Evolutionary conservation across 805 yeast species (phyloP).

Genomic region (Lachancea fermentati): DNA sequence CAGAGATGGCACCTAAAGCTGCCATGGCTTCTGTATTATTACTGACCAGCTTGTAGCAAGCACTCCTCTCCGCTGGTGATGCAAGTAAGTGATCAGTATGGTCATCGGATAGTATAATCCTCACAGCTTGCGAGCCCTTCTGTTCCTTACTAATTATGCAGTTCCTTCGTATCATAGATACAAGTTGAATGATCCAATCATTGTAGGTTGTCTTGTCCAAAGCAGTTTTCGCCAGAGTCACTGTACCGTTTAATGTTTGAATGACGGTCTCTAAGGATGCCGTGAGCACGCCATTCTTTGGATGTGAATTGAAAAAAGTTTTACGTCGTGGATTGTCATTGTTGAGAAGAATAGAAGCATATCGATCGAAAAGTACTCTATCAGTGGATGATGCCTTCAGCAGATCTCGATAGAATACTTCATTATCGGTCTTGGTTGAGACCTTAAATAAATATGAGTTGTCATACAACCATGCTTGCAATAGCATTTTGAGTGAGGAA

Average conservation of each 20-base stretch:
- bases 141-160: conserved; percentile 13
- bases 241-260: conserved; percentile 20
- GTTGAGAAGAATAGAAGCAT: conserved; percentile 21
- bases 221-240: conserved; percentile 10
- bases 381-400: conserved; percentile 20
- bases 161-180: conserved; percentile 25
- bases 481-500: conserved; percentile 15
- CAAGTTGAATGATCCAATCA: conserved; percentile 20
- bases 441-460: conserved; percentile 16
- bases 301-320: conserved; percentile 15
- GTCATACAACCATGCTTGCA: conserved; percentile 29
- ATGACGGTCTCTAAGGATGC: conserved; percentile 23
- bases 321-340: conserved; percentile 15
- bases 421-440: conserved; percentile 10
- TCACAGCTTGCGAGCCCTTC: conserved; percentile 7
- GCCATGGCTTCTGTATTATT: conserved; percentile 14
- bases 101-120: conserved; percentile 14
- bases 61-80: conserved; percentile 9
- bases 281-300: conserved; percentile 7
- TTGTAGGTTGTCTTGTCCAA: conserved; percentile 11
- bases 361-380: conserved; percentile 17
- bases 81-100: neutral
- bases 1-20: conserved; percentile 13
- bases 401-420: conserved; percentile 18
- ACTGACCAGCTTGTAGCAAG: conserved; percentile 15